A percentile compares a stretch with the other conserved stretches of the same genome.
Evolutionary conservation across 2,329 filamentous ascomycete species (phyloP).

Genomic region (Pestalotiopsis fici): DNA sequence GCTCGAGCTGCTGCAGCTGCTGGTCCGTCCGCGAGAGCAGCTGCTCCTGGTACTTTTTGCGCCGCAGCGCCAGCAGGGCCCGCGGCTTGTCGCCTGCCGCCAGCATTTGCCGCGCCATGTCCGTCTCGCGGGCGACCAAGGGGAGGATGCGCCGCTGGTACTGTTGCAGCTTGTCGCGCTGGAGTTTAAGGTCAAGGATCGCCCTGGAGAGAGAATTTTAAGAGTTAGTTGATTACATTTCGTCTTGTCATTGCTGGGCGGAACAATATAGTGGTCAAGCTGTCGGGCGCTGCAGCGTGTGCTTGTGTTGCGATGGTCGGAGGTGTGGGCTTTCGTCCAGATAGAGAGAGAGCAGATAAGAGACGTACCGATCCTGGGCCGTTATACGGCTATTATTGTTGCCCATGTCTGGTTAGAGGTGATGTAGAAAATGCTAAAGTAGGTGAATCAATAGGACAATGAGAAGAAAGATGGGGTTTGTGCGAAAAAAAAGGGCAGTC

Average conservation of each 20-base stretch:
- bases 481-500: neutral
- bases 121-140: constrained; percentile 84
- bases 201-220: constrained; percentile 57
- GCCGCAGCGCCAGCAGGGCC: constrained; percentile 83
- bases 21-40: constrained; percentile 86
- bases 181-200: constrained; percentile 95
- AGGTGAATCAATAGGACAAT: neutral
- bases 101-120: constrained; percentile 81
- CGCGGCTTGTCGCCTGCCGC: constrained; percentile 76
- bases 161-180: constrained; percentile 95
- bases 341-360: constrained; percentile 26
- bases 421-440: too few relatives aligned
- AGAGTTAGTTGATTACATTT: neutral
- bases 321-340: neutral
- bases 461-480: neutral
- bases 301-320: neutral
- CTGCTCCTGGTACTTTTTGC: constrained; percentile 96
- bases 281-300: too few relatives aligned
- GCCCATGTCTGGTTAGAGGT: constrained; percentile 49
- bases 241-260: neutral
- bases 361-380: constrained; percentile 90
- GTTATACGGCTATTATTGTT: constrained; percentile 59
- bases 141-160: constrained; percentile 90
- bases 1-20: constrained; percentile 91
- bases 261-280: neutral